A percentile compares a stretch with the other conserved stretches of the same genome.
Evolutionary conservation across 805 yeast species (phyloP).

Genomic region (Candida insectorum): DNA sequence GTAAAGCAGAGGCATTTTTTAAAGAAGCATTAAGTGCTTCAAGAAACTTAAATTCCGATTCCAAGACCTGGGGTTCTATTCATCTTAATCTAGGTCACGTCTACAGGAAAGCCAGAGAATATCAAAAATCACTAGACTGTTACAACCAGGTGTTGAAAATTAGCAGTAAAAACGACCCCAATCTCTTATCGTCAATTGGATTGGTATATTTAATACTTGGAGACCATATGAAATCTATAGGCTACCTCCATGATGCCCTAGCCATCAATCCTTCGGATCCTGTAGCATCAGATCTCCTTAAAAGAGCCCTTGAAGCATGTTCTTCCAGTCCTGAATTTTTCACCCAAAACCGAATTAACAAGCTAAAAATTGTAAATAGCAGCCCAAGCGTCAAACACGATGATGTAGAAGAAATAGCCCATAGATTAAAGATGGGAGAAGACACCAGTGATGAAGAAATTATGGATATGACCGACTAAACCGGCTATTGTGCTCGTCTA

Average conservation of each 20-base stretch:
- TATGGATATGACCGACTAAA: no score
- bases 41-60: slow-evolving; percentile 65
- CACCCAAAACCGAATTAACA: slow-evolving; percentile 4
- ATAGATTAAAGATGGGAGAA: slow-evolving; percentile 42
- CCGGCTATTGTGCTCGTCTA: no score
- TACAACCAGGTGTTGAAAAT: slow-evolving; percentile 73
- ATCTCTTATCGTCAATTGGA: slow-evolving; percentile 80
- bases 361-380: no score
- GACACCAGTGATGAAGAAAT: slow-evolving; percentile 48
- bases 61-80: slow-evolving; percentile 80
- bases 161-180: slow-evolving; percentile 64
- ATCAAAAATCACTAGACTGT: slow-evolving; percentile 65
- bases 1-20: slow-evolving; percentile 67
- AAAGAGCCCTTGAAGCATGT: slow-evolving; percentile 72
- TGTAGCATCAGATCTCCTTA: slow-evolving; percentile 75
- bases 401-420: slow-evolving; percentile 23
- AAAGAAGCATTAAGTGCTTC: slow-evolving; percentile 71
- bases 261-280: slow-evolving; percentile 78
- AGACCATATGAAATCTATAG: slow-evolving; percentile 63
- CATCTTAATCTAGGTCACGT: slow-evolving; percentile 88
- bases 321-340: no score
- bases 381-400: no score
- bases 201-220: slow-evolving; percentile 72
- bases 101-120: slow-evolving; percentile 61
- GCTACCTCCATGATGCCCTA: slow-evolving; percentile 74